Conservation (phyloP, 2,329 filamentous ascomycete genomes). For the Pestalotiopsis sp. region DNA sequence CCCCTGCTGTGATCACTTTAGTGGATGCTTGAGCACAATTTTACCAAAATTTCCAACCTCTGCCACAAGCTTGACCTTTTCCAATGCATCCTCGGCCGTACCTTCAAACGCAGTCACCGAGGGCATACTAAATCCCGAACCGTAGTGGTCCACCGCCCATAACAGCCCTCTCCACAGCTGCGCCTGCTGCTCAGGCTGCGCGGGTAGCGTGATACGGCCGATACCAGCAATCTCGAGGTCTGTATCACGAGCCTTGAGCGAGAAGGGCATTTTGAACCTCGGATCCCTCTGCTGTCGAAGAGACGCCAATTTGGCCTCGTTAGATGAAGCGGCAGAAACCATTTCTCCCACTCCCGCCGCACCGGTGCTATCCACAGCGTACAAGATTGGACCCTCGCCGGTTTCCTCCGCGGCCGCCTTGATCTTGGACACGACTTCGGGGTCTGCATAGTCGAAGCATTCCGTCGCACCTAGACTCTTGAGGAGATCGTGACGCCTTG, state of each 20-base stretch:
- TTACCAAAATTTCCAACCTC: conserved; percentile 5
- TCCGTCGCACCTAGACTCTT: conserved; percentile 33
- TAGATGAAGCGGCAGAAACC: background rate
- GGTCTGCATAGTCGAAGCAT: conserved; percentile 37
- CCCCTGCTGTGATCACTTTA: no score
- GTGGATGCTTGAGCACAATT: conserved; percentile 6
- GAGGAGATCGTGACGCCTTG: conserved; percentile 33
- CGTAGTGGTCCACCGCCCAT: conserved; percentile 1
- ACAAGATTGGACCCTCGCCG: background rate
- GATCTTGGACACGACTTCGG: conserved; percentile 18
- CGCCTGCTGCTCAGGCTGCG: background rate
- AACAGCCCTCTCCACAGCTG: background rate
- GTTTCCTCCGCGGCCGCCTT: background rate
- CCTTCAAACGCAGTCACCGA: conserved; percentile 1
- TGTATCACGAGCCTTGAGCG: background rate
- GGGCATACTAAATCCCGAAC: background rate
- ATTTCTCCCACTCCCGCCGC: background rate
- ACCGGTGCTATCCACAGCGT: background rate
- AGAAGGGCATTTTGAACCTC: background rate
- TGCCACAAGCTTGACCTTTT: background rate
- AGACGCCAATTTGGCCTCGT: background rate
- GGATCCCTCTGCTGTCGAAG: background rate
- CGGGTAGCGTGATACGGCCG: background rate
- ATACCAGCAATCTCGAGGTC: background rate
- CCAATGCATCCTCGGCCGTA: background rate